Conservation (phyloP, 2,329 filamentous ascomycete species). For the Chaetoscypha palmicola region DNA sequence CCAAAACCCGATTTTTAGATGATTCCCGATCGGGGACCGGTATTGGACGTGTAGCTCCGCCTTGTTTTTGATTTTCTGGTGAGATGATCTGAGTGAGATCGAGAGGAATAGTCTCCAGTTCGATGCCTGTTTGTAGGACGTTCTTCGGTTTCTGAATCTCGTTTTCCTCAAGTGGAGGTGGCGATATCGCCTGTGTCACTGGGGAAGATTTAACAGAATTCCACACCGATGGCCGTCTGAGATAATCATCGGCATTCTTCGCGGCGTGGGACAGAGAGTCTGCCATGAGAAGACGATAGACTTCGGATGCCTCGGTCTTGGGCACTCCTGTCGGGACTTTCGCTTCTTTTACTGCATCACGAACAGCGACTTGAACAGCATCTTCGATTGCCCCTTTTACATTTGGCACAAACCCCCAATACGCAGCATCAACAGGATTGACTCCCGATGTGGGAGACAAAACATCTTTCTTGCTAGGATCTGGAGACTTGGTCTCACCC, state of each 20-base stretch:
- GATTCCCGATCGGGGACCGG: slow-evolving; percentile 18
- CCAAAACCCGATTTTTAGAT: slow-evolving; percentile 17
- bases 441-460: not conserved
- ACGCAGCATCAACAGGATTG: slow-evolving; percentile 19
- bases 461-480: not conserved
- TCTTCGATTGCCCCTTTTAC: slow-evolving; percentile 25
- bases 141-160: slow-evolving; percentile 4
- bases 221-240: slow-evolving; percentile 19
- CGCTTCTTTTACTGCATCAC: slow-evolving; percentile 22
- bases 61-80: slow-evolving; percentile 8
- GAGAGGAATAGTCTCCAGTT: slow-evolving; percentile 13
- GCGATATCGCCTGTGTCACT: not conserved
- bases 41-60: not conserved
- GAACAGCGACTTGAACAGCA: slow-evolving; percentile 26
- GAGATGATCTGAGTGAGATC: slow-evolving; percentile 9
- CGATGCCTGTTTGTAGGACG: slow-evolving; percentile 1
- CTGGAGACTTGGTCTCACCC: not conserved
- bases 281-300: slow-evolving; percentile 22
- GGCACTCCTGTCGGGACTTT: slow-evolving; percentile 17
- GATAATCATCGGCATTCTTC: slow-evolving; percentile 22
- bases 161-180: not conserved
- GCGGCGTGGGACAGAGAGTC: slow-evolving; percentile 21
- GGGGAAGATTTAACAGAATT: slow-evolving; percentile 3
- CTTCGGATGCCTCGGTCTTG: slow-evolving; percentile 18
- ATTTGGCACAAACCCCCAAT: slow-evolving; percentile 27